Evolutionary conservation across 768 basidiomycete species (phyloP), one percentile per base, ranked within the genome.

Genomic region (Grammothele lineata): DNA sequence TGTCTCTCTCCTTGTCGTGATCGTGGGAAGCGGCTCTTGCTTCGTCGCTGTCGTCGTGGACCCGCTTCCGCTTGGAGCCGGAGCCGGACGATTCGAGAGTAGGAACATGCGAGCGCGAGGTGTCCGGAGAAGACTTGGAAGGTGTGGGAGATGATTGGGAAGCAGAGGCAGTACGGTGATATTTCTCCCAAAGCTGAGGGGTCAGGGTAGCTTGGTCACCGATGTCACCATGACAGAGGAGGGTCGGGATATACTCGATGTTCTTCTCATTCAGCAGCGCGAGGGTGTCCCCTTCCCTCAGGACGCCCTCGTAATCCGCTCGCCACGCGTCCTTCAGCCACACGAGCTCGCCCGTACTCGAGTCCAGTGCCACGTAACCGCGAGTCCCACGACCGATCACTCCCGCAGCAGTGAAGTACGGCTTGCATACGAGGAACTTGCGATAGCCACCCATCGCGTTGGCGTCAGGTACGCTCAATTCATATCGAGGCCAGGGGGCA

Each of bases 301-400:
- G 32, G 5, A 47, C 10, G 9, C 15, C 6, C 9, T 27, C 24
- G 34, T 50, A 45, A 37, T 30, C 14, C 6, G 27, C 24, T 5
- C 50, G 44, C 50, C 50, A 51, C 1, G 40, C 25, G 19, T 51
- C 50, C 40, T 51, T 51, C 27, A 51, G 35, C 32, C 32, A 51
- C 3, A 43, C 45, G 32, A 51, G 47, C 3, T 14, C 3, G 18
- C 26, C 8, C 6, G 45, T 25, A 3, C 8, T 3, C 17, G n/a
- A 6, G 30, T 51, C 50, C 6, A 36, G 9, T 1, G 44, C 50
- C 6, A 51, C 25, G 23, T 46, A 51, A 5, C 44, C 43, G 7
- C 44, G 44, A 24, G 50, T 51, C 10, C 42, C 43, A 7, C 48
- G 37, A 2, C 48, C 35, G 5, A 17, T 24, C 41, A 48, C 30